Evolutionary conservation across 2,329 filamentous ascomycete genomes (phyloP).

Genomic region (Ophiostoma himal-ulmi): DNA sequence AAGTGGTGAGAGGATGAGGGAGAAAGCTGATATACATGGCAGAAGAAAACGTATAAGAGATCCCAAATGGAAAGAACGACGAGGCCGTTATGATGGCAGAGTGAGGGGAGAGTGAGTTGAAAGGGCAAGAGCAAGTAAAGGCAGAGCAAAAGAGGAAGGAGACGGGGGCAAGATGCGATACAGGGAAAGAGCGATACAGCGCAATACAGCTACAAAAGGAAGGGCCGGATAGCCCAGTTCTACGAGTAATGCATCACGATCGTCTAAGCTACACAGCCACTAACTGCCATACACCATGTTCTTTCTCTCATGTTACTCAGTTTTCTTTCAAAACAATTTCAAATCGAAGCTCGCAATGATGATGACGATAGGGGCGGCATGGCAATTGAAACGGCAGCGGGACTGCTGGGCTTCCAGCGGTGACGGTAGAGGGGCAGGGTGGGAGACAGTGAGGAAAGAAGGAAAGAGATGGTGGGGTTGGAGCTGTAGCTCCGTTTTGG

Average conservation of each 20-base stretch:
- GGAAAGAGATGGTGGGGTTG: constrained; percentile 11
- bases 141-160: background rate
- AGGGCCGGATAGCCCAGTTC: background rate
- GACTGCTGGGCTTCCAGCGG: constrained; percentile 5
- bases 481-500: constrained; percentile 21
- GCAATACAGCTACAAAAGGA: constrained; percentile 16
- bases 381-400: constrained; percentile 17
- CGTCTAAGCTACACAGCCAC: too few species aligned
- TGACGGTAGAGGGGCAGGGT: constrained; percentile 15
- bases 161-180: background rate
- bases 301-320: background rate
- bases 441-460: background rate
- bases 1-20: constrained; percentile 12
- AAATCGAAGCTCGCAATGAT: background rate
- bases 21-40: background rate
- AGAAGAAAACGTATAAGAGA: background rate
- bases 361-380: constrained; percentile 9
- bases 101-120: background rate
- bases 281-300: background rate
- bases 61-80: background rate
- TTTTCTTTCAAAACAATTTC: background rate
- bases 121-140: background rate
- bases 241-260: background rate
- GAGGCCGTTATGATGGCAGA: background rate
- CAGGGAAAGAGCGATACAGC: constrained; percentile 14